A percentile compares a stretch with the other conserved stretches of the same genome.
phyloP scores from a whole-genome alignment of 1,284 basidiomycete genomes.

The Ceratobasidium papillatum region DNA sequence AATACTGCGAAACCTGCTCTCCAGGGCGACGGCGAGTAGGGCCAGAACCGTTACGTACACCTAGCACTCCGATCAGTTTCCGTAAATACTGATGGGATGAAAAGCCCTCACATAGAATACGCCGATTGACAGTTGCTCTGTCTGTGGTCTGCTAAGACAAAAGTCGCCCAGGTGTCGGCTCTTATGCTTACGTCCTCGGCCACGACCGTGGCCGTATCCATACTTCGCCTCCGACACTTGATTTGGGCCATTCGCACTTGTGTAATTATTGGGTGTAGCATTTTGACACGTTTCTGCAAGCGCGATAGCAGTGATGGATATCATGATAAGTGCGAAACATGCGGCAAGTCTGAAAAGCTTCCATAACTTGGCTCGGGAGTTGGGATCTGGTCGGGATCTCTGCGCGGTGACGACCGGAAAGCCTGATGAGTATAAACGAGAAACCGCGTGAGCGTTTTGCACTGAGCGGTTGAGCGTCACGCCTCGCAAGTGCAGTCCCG shows the following conservation, averaged over 20 bases:
- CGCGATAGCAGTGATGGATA: neutral
- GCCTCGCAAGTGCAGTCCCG: neutral
- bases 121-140: neutral
- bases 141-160: slow-evolving; percentile 13
- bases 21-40: slow-evolving; percentile 13
- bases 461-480: neutral
- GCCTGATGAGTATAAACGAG: neutral
- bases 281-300: slow-evolving; percentile 1
- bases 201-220: neutral
- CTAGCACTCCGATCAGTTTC: neutral
- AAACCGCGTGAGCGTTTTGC: neutral
- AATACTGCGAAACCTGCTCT: neutral
- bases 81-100: neutral
- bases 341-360: neutral
- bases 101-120: slow-evolving; percentile 18
- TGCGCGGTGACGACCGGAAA: neutral
- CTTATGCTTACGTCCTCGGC: neutral
- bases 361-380: slow-evolving; percentile 1
- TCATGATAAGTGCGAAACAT: neutral
- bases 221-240: neutral
- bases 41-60: slow-evolving; percentile 3
- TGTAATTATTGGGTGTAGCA: neutral
- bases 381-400: neutral
- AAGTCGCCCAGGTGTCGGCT: neutral
- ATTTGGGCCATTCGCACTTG: neutral